These are phyloP conservation scores for Prunus davidiana DNA, from an alignment of 306 rosid species.

Conservation along the genomic window DNA sequence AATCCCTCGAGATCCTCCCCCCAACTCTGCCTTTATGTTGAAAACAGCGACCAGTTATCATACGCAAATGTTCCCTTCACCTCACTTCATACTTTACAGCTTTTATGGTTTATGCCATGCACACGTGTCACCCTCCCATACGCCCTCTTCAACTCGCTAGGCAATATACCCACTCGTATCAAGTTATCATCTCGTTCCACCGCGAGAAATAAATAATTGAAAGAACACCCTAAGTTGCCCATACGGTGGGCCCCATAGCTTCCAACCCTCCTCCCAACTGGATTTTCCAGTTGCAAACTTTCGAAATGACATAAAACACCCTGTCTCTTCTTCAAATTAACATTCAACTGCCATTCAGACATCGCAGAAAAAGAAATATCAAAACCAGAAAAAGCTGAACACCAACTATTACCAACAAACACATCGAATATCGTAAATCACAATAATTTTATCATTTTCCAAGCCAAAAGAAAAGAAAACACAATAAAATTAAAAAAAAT, in stretches of 20 bases:
- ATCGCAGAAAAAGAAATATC: neutral
- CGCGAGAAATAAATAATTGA: neutral
- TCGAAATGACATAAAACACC: conserved; percentile 25
- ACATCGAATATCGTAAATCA: conserved; percentile 24
- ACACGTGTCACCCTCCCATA: conserved; percentile 28
- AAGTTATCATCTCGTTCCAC: neutral
- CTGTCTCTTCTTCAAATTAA: neutral
- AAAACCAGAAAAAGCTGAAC: neutral
- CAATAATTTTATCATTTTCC: conserved; percentile 46
- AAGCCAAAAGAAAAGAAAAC: conserved; percentile 15
- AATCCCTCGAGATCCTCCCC: conserved; percentile 27
- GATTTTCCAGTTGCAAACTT: conserved; percentile 29
- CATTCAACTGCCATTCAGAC: conserved; percentile 2
- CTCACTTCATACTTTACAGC: conserved; percentile 19
- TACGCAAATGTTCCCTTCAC: conserved; percentile 32
- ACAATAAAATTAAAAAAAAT: conserved; percentile 30
- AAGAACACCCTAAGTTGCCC: neutral
- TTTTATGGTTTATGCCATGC: neutral
- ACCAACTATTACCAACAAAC: too few relatives aligned
- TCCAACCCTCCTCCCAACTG: conserved; percentile 31
- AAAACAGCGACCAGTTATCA: conserved; percentile 13
- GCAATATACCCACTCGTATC: neutral
- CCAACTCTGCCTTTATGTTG: neutral
- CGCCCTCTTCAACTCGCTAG: neutral
- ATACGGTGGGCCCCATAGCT: conserved; percentile 19